Conservation (phyloP, 768 basidiomycete genomes). For the Cyathus striatus region DNA sequence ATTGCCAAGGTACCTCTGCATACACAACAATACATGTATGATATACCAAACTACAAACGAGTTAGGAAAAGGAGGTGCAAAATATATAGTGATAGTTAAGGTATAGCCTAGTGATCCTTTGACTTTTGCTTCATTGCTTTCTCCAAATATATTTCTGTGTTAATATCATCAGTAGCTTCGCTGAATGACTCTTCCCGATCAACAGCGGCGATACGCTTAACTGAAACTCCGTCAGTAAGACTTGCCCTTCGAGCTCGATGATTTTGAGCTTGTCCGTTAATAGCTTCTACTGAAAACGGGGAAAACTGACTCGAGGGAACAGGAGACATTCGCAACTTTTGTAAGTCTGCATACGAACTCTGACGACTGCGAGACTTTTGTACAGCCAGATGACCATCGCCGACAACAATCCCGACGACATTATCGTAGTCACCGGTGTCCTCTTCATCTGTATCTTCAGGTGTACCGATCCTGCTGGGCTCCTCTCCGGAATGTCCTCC, state of each 20-base stretch:
- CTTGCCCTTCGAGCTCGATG: slow-evolving; percentile 57
- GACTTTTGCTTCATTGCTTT: slow-evolving; percentile 11
- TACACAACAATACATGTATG: too few relatives aligned
- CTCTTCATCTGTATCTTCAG: slow-evolving; percentile 80
- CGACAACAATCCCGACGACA: slow-evolving; percentile 64
- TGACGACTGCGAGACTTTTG: slow-evolving; percentile 55
- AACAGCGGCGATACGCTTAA: slow-evolving; percentile 57
- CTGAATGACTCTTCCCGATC: slow-evolving; percentile 54
- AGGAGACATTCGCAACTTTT: slow-evolving; percentile 48
- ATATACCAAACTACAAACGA: too few relatives aligned
- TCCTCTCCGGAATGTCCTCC: slow-evolving; percentile 52
- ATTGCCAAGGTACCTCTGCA: too few relatives aligned
- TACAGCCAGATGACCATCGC: slow-evolving; percentile 35
- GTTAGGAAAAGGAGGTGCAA: too few relatives aligned
- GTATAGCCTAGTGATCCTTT: too few relatives aligned
- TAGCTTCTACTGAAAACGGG: slow-evolving; percentile 21
- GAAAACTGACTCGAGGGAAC: slow-evolving; percentile 5
- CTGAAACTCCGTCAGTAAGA: slow-evolving; percentile 59
- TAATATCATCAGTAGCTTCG: slow-evolving; percentile 62
- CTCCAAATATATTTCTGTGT: slow-evolving; percentile 49
- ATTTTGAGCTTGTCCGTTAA: slow-evolving; percentile 35
- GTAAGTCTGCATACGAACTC: slow-evolving; percentile 79
- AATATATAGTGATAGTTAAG: too few relatives aligned
- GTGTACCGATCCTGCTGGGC: slow-evolving; percentile 59
- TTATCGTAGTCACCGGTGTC: slow-evolving; percentile 91